These are phyloP conservation scores for Tricholoma terreum DNA, from an alignment of 768 basidiomycete genomes.

Conservation along the genomic window DNA sequence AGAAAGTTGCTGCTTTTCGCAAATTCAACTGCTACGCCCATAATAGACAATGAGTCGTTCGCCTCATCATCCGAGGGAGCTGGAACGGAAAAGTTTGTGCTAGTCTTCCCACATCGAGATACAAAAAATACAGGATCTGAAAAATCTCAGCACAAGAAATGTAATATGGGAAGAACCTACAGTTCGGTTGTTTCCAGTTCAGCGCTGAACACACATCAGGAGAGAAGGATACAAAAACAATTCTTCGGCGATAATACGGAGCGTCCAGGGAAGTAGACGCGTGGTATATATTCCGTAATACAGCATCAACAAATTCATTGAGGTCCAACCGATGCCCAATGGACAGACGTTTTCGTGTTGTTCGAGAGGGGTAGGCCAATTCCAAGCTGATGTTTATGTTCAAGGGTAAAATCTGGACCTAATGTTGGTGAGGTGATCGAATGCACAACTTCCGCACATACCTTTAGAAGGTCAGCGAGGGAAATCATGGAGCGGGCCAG, in stretches of 20 bases:
- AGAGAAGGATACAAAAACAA: constrained; percentile 91
- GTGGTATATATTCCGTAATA: constrained; percentile 80
- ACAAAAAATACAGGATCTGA: constrained; percentile 95
- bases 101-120: constrained; percentile 75
- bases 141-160: neutral
- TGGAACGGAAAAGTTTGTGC: constrained; percentile 33
- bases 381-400: constrained; percentile 79
- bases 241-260: constrained; percentile 60
- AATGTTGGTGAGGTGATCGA: constrained; percentile 2
- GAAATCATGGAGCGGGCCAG: constrained; percentile 62
- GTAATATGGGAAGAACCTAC: constrained; percentile 42
- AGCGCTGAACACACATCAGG: constrained; percentile 86
- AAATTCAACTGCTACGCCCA: constrained; percentile 91
- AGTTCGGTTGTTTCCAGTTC: constrained; percentile 99
- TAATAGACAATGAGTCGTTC: constrained; percentile 57
- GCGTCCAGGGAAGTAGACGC: constrained; percentile 52
- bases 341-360: constrained; percentile 39
- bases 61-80: constrained; percentile 38
- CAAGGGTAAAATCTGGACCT: constrained; percentile 51
- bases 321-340: constrained; percentile 60
- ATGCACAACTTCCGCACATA: constrained; percentile 30
- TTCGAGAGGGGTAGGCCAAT: constrained; percentile 66
- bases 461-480: constrained; percentile 73
- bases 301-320: constrained; percentile 80
- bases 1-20: constrained; percentile 90